phyloP scores from a whole-genome alignment of 2,329 filamentous ascomycete genomes.

The Chaetothyriales sp. region DNA sequence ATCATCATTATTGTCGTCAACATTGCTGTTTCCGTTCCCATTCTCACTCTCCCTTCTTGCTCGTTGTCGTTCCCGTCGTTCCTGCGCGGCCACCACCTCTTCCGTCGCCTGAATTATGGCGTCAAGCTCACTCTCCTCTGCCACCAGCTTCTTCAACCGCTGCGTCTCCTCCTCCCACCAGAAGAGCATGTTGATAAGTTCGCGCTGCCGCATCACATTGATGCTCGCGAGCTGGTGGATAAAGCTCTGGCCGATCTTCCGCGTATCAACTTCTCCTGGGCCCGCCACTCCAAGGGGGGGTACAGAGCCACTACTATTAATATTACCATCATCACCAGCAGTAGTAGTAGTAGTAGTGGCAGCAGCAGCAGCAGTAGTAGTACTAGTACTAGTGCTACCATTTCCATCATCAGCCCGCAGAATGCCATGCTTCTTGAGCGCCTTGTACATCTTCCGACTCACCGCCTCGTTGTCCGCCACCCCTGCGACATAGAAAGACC shows the following conservation, averaged over 20 bases:
- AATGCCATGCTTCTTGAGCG: slow-evolving; percentile 6
- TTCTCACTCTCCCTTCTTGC: not conserved
- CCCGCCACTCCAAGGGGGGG: no score
- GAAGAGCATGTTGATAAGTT: slow-evolving; percentile 11
- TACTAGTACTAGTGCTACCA: not conserved
- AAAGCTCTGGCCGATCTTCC: slow-evolving; percentile 10
- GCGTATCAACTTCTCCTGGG: slow-evolving; percentile 6
- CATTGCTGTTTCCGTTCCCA: not conserved
- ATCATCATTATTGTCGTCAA: not conserved
- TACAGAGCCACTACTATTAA: no score
- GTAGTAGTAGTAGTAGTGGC: not conserved
- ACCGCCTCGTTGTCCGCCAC: slow-evolving; percentile 8
- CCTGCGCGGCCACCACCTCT: not conserved
- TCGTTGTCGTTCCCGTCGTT: no score
- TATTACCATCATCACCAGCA: not conserved
- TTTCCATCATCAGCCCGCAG: slow-evolving; percentile 1
- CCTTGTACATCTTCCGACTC: slow-evolving; percentile 6
- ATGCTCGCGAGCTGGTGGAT: slow-evolving; percentile 9
- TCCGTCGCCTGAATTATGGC: slow-evolving; percentile 3
- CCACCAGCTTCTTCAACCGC: slow-evolving; percentile 9
- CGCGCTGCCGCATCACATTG: slow-evolving; percentile 7
- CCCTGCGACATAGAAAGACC: slow-evolving; percentile 10
- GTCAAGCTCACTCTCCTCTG: slow-evolving; percentile 9
- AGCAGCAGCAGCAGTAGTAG: no score
- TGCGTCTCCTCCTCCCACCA: slow-evolving; percentile 16